These are phyloP conservation scores for Hygrophila difformis DNA, from an alignment of 257 asterid species.

Conservation along the genomic window DNA sequence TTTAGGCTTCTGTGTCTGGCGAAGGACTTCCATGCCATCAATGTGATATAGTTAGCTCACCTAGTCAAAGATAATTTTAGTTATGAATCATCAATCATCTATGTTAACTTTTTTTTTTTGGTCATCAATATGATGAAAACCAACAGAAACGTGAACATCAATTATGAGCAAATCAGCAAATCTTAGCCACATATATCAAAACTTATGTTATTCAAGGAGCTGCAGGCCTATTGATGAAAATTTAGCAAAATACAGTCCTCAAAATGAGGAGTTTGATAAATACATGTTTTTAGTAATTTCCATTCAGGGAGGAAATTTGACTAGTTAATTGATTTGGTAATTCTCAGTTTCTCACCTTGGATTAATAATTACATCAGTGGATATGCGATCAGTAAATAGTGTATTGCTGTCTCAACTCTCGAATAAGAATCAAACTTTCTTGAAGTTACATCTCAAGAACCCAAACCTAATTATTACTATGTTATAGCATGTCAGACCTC, in stretches of 20 bases:
- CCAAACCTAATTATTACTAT: background rate
- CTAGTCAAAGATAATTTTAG: too few relatives aligned
- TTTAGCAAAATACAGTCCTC: background rate
- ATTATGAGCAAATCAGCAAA: too few relatives aligned
- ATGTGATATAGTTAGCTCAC: too few relatives aligned
- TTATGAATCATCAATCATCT: too few relatives aligned
- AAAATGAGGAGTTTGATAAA: background rate
- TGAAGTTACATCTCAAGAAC: background rate
- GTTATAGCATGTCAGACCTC: background rate
- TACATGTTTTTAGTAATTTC: constrained; percentile 1
- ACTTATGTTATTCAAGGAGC: background rate
- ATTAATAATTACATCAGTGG: background rate
- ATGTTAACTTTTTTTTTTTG: too few relatives aligned
- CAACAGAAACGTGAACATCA: too few relatives aligned
- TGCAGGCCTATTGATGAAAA: constrained; percentile 5
- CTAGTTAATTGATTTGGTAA: background rate
- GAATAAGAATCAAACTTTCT: background rate
- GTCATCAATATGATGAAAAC: too few relatives aligned
- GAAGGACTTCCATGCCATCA: too few relatives aligned
- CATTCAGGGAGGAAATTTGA: background rate
- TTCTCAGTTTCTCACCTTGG: background rate
- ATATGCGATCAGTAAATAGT: background rate
- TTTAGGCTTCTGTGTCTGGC: too few relatives aligned
- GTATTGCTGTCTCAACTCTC: background rate
- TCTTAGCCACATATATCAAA: too few relatives aligned